A percentile compares a stretch with the other conserved stretches of the same genome.
phyloP scores from a whole-genome alignment of 352 stramenopile genomes.

The Phytophthora macrochlamydospora region DNA sequence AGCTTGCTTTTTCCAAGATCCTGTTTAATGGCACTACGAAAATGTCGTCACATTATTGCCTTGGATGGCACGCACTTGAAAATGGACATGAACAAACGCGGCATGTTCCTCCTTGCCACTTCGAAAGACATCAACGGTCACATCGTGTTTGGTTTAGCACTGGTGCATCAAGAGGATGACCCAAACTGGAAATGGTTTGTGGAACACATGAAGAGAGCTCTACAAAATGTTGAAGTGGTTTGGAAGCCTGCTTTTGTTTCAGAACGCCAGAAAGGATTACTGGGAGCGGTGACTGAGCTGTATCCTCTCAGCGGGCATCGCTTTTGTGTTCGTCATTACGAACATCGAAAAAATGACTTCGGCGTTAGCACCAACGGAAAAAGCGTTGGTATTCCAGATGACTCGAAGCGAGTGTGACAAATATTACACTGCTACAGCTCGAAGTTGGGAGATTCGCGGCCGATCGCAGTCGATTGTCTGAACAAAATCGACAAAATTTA shows the following conservation, averaged over 20 bases:
- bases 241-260: slow-evolving; percentile 4
- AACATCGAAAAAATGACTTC: slow-evolving; percentile 3
- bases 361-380: neutral
- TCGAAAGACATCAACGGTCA: slow-evolving; percentile 5
- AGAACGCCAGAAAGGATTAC: slow-evolving; percentile 8
- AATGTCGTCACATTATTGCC: slow-evolving; percentile 8
- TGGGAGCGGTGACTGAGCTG: slow-evolving; percentile 1
- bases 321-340: slow-evolving; percentile 10
- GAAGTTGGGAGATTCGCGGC: neutral
- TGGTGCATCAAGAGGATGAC: slow-evolving; percentile 3
- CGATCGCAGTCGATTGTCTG: neutral
- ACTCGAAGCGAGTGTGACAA: slow-evolving; percentile 1
- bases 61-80: slow-evolving; percentile 8
- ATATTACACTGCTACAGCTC: slow-evolving; percentile 9
- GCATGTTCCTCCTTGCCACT: slow-evolving; percentile 1
- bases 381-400: slow-evolving; percentile 4
- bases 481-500: slow-evolving; percentile 6
- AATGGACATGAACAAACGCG: slow-evolving; percentile 7
- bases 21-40: neutral
- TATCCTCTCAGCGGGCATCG: slow-evolving; percentile 1
- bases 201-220: neutral
- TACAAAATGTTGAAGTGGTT: neutral
- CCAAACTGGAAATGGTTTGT: slow-evolving; percentile 2
- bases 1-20: slow-evolving; percentile 2
- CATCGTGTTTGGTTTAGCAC: slow-evolving; percentile 2